Evolutionary conservation across 2,329 filamentous ascomycete species (phyloP), one percentile per base, ranked within the genome.

Genomic region (Lasiodiplodia gonubiensis): DNA sequence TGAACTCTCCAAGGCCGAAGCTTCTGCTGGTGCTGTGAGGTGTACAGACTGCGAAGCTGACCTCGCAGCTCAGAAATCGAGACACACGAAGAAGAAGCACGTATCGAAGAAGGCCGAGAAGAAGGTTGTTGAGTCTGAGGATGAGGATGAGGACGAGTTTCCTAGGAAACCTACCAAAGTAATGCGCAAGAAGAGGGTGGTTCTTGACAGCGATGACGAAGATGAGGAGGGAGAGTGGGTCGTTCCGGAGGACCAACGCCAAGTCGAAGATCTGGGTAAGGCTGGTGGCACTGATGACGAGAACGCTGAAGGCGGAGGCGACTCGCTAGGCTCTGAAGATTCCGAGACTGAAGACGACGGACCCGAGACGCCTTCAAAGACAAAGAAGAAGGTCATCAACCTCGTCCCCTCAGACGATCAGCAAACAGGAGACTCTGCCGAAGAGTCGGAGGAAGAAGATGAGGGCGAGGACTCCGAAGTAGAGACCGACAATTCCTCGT

Each of bases 201-300:
- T 92, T 21, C 74, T 87, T 3, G 89, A 91, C 68, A 92, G 90
- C 71, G 89, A 90, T 69, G 87, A 91, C 67, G 86, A 89, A 70
- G 83, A 84, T 63, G 89, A 90, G 27, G 88, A 86, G 6, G 92
- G 88, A 14, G 90, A 92, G 72, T 97, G 93, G 93, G 83, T 97
- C 51, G 91, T 94, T 3, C 85, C 88, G 0, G 89, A 91, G 67
- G 84, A 86, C 11, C 84, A 95, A 74, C 88, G 86, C 53, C 83
- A 85, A 0, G 75, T 83, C 0, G 75, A 89, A 4, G 82, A 83
- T n/a, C 83, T 94, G 18, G 92, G 91, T 57, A 91, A 89, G 75
- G 91, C 92, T 53, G 93, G 92, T n/a, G 92, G 92, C 4, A 87
- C 88, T n/a, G 91, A 93, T 64, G 92, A 97, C 70, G 93, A 97